phyloP scores from a whole-genome alignment of 2,329 filamentous ascomycete genomes.

The Diaporthe citri region DNA sequence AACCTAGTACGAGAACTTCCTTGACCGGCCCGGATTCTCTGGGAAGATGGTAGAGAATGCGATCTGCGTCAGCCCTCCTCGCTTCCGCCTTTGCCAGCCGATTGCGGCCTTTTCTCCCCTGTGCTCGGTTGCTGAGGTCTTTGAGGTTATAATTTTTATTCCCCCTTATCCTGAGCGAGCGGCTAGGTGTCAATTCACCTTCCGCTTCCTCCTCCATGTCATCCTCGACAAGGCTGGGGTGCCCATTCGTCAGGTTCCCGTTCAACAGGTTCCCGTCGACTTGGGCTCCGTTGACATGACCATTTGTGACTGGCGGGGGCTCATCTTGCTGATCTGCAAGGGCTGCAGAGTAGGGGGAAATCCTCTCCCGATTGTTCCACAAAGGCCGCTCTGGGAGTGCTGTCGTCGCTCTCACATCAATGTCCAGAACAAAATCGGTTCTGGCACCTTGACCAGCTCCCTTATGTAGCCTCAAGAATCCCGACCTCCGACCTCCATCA shows the following conservation, averaged over 20 bases:
- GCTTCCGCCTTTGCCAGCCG: conserved; percentile 43
- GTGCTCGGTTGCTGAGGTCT: conserved; percentile 68
- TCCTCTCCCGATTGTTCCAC: conserved; percentile 52
- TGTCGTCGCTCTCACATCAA: conserved; percentile 62
- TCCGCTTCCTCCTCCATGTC: conserved; percentile 60
- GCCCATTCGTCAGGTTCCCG: conserved; percentile 42
- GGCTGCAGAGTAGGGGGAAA: conserved; percentile 59
- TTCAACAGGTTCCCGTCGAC: conserved; percentile 42
- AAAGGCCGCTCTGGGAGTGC: conserved; percentile 52
- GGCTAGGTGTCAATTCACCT: conserved; percentile 64
- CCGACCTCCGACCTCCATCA: conserved; percentile 51
- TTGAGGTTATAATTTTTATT: conserved; percentile 71
- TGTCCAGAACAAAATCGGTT: conserved; percentile 63
- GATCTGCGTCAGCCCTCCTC: conserved; percentile 53
- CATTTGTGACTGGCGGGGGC: conserved; percentile 49
- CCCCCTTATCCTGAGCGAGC: conserved; percentile 62
- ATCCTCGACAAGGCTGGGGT: conserved; percentile 45
- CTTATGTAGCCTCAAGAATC: conserved; percentile 52
- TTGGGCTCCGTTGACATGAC: conserved; percentile 49
- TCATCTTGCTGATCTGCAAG: conserved; percentile 54
- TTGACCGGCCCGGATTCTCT: conserved; percentile 61
- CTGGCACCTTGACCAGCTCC: conserved; percentile 45
- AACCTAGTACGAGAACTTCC: conserved; percentile 47
- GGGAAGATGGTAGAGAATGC: conserved; percentile 60
- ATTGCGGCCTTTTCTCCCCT: conserved; percentile 63